Conservation (phyloP, 2,329 filamentous ascomycete species). For the Dactylellina leptospora region DNA sequence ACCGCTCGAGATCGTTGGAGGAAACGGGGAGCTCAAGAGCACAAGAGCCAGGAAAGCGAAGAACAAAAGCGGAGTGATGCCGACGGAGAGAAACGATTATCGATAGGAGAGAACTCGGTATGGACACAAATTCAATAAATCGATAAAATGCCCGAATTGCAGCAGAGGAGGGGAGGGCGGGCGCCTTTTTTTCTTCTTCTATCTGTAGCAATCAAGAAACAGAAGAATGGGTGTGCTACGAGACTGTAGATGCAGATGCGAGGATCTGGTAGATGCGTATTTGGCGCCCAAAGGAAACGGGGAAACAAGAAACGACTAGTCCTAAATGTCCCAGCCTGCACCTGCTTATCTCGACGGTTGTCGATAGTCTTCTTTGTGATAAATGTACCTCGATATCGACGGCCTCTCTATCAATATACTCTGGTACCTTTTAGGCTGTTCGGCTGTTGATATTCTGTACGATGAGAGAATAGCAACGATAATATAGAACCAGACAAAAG, state of each 20-base stretch:
- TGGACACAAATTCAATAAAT: neutral
- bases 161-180: neutral
- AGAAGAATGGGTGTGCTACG: neutral
- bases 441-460: slow-evolving; percentile 32
- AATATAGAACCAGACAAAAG: slow-evolving; percentile 9
- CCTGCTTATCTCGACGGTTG: slow-evolving; percentile 29
- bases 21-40: slow-evolving; percentile 14
- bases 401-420: neutral
- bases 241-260: neutral
- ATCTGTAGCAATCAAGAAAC: neutral
- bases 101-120: neutral
- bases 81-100: slow-evolving; percentile 7
- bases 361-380: neutral
- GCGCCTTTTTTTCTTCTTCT: neutral
- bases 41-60: neutral
- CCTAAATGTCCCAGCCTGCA: slow-evolving; percentile 9
- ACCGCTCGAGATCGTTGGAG: neutral
- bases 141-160: neutral
- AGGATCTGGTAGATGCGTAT: slow-evolving; percentile 6
- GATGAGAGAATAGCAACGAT: neutral
- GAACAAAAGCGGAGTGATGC: slow-evolving; percentile 4
- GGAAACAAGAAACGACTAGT: neutral
- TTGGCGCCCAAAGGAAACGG: slow-evolving; percentile 17
- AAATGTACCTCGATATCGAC: slow-evolving; percentile 10
- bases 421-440: slow-evolving; percentile 39